Evolutionary conservation across 306 rosid species (phyloP).

Genomic region (Pyrus pyrifolia): DNA sequence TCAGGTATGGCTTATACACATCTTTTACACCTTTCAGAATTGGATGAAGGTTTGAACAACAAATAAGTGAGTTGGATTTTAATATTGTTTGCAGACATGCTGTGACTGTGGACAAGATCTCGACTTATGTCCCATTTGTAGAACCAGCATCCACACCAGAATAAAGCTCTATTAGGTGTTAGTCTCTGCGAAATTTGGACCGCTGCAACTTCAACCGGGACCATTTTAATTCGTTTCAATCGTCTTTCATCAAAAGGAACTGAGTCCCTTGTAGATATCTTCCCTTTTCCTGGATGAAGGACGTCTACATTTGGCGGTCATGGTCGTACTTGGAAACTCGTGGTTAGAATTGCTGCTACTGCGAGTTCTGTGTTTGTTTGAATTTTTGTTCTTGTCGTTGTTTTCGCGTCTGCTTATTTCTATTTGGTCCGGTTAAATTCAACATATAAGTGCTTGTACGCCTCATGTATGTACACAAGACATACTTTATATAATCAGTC

Average conservation of each 20-base stretch:
- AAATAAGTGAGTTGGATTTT: background rate
- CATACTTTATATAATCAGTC: background rate
- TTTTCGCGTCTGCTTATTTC: background rate
- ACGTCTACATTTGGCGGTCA: background rate
- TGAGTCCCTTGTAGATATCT: conserved; percentile 40
- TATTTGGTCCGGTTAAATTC: background rate
- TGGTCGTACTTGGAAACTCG: background rate
- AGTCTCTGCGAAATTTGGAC: background rate
- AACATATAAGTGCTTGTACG: background rate
- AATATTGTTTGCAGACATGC: conserved; percentile 62
- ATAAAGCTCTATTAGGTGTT: conserved; percentile 63
- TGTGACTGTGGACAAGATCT: conserved; percentile 81
- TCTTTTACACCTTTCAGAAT: conserved; percentile 5
- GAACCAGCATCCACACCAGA: conserved; percentile 55
- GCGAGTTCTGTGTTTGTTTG: background rate
- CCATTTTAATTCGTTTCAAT: conserved; percentile 5
- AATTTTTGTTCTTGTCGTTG: background rate
- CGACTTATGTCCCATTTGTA: conserved; percentile 77
- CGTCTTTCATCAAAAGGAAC: conserved; percentile 7
- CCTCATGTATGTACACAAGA: background rate
- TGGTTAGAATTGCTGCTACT: background rate
- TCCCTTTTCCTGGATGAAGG: background rate
- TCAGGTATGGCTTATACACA: conserved; percentile 44
- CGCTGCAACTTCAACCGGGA: conserved; percentile 12
- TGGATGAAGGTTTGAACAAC: conserved; percentile 1